A percentile compares a stretch with the other conserved stretches of the same genome.
Conservation (phyloP, 73 alveolate genomes). For the Paramecium tetraurelia region DNA sequence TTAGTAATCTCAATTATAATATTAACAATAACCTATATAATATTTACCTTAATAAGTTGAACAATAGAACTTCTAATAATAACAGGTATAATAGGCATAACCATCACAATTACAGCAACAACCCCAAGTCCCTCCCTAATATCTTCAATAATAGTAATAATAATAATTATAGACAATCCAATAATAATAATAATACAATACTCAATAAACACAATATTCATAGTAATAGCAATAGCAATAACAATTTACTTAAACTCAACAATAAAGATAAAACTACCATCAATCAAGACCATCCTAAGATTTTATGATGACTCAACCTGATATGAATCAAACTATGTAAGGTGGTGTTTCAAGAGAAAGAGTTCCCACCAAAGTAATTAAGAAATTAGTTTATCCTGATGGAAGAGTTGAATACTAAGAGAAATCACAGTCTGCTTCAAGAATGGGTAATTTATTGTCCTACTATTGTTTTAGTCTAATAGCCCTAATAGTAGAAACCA, state of each 20-base stretch:
- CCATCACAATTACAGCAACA: neutral
- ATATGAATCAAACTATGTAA: neutral
- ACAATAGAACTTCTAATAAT: neutral
- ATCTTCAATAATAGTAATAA: neutral
- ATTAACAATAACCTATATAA: neutral
- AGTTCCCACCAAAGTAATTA: conserved; percentile 3
- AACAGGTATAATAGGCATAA: neutral
- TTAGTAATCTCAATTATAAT: neutral
- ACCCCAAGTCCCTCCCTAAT: neutral
- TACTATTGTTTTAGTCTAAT: neutral
- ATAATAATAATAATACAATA: neutral
- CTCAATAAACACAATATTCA: neutral
- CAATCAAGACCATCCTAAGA: neutral
- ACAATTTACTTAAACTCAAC: neutral
- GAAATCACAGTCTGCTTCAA: conserved; percentile 36
- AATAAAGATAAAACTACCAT: neutral
- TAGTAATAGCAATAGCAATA: neutral
- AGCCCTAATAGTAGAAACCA: neutral
- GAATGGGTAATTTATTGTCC: conserved; percentile 9
- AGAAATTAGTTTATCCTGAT: conserved; percentile 42
- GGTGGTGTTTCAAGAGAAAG: conserved; percentile 29
- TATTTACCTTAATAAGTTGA: neutral
- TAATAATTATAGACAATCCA: neutral
- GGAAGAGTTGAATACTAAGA: conserved; percentile 41
- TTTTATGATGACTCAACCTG: conserved; percentile 10